Percentiles rank a stretch among this genome's conserved stretches.
phyloP scores from a whole-genome alignment of 305 asterid genomes.

The Fraxinus greggii region DNA sequence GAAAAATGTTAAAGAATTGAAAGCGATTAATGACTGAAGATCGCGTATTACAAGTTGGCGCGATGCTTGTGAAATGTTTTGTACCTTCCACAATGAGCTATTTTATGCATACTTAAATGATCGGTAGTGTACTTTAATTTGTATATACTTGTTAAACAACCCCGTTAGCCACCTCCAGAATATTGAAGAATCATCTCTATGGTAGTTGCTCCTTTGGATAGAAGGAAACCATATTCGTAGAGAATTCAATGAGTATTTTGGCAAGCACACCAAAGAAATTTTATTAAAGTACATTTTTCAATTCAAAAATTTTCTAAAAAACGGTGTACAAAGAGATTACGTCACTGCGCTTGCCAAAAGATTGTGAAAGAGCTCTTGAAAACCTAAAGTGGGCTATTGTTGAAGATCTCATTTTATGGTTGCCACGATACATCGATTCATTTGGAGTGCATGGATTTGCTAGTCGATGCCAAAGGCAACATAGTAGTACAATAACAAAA shows the following conservation, averaged over 20 bases:
- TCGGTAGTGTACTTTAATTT: not conserved
- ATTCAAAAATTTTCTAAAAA: not conserved
- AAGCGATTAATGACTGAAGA: not conserved
- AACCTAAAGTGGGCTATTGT: not conserved
- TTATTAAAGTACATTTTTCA: not conserved
- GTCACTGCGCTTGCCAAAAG: not conserved
- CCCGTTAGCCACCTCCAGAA: not conserved
- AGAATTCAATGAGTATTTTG: not conserved
- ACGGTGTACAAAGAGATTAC: not conserved
- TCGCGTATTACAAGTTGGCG: not conserved
- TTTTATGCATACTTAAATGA: not conserved
- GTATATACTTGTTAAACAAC: not conserved
- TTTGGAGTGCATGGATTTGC: not conserved
- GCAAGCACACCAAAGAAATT: not conserved
- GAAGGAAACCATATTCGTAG: not conserved
- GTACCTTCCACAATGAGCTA: not conserved
- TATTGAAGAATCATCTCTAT: not conserved
- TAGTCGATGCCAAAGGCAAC: not conserved
- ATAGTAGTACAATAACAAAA: not conserved
- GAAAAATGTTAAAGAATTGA: not conserved
- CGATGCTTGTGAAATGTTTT: not conserved
- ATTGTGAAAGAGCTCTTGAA: not conserved
- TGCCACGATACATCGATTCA: not conserved
- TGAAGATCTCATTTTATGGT: not conserved
- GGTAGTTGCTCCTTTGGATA: not conserved